Percentiles rank a stretch among this genome's conserved stretches.
These are phyloP conservation scores for Helicocarpus griseus DNA, from an alignment of 2,329 filamentous ascomycete species.

Conservation along the genomic window DNA sequence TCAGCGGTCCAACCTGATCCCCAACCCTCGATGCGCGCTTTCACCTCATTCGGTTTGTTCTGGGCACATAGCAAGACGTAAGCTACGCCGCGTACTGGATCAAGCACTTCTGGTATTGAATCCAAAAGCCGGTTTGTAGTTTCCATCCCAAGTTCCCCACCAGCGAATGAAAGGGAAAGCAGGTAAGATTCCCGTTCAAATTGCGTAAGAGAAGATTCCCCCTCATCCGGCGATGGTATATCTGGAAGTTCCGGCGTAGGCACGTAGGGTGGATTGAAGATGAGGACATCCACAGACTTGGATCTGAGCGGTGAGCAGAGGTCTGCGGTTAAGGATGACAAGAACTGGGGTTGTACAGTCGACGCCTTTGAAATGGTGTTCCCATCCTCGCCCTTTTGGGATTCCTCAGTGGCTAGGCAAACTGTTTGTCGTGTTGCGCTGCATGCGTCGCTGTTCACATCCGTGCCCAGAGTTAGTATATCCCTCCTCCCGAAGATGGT, in stretches of 20 bases:
- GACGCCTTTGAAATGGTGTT: constrained; percentile 32
- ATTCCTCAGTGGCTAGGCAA: constrained; percentile 36
- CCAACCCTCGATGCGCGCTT: constrained; percentile 50
- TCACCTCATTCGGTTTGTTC: constrained; percentile 73
- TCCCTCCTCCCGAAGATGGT: constrained; percentile 62
- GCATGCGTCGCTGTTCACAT: constrained; percentile 81
- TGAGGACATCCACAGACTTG: constrained; percentile 63
- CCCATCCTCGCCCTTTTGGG: constrained; percentile 11
- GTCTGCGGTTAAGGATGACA: constrained; percentile 62
- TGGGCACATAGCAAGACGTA: constrained; percentile 86
- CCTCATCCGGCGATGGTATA: constrained; percentile 28
- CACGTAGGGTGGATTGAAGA: constrained; percentile 97
- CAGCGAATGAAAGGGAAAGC: constrained; percentile 77
- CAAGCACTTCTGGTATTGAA: constrained; percentile 56
- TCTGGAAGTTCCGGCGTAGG: constrained; percentile 67
- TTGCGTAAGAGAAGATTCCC: constrained; percentile 22
- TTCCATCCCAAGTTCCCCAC: constrained; percentile 87
- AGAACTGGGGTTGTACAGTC: constrained; percentile 39
- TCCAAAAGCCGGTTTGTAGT: constrained; percentile 71
- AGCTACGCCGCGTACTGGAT: constrained; percentile 59
- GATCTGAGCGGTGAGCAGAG: constrained; percentile 53
- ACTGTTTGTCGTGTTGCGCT: constrained; percentile 63
- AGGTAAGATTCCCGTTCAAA: constrained; percentile 79
- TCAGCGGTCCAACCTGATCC: constrained; percentile 60
- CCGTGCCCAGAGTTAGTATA: constrained; percentile 65